phyloP scores from a whole-genome alignment of 108 stramenopile genomes.

The Cyclotella cryptica region DNA sequence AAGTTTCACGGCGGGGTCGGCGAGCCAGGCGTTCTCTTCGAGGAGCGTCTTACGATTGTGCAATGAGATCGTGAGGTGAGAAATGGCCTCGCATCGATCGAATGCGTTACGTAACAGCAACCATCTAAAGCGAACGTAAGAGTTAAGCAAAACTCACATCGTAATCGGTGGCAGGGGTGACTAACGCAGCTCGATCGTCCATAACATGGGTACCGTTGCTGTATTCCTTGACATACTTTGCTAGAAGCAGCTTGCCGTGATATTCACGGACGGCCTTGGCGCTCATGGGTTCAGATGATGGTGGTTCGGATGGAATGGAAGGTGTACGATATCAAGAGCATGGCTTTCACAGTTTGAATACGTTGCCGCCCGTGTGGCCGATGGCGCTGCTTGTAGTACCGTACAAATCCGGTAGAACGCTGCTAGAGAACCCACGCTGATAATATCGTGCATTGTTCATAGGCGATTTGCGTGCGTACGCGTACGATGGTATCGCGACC shows the following conservation, averaged over 20 bases:
- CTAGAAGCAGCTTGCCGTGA: slow-evolving; percentile 88
- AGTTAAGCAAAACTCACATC: slow-evolving; percentile 24
- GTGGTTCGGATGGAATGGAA: not conserved
- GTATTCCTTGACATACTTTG: slow-evolving; percentile 69
- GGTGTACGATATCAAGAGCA: too few relatives aligned
- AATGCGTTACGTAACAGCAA: not conserved
- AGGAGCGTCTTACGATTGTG: slow-evolving; percentile 25
- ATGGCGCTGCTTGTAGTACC: too few relatives aligned
- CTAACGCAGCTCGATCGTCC: slow-evolving; percentile 67
- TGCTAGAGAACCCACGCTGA: too few relatives aligned
- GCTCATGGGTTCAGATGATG: slow-evolving; percentile 58
- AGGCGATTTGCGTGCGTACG: too few relatives aligned
- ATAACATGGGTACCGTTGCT: slow-evolving; percentile 60
- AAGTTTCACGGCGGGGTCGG: slow-evolving; percentile 35
- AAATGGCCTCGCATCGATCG: not conserved
- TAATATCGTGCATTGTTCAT: too few relatives aligned
- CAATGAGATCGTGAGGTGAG: not conserved
- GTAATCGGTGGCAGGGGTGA: slow-evolving; percentile 57
- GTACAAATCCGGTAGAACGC: too few relatives aligned
- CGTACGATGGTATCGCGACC: too few relatives aligned
- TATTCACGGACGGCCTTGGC: slow-evolving; percentile 91
- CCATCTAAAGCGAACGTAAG: not conserved
- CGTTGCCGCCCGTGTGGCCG: too few relatives aligned
- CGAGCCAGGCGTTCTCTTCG: slow-evolving; percentile 77
- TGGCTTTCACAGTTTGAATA: too few relatives aligned